These are phyloP conservation scores for Porodaedalea pini DNA, from an alignment of 1,284 basidiomycete species.

Conservation along the genomic window DNA sequence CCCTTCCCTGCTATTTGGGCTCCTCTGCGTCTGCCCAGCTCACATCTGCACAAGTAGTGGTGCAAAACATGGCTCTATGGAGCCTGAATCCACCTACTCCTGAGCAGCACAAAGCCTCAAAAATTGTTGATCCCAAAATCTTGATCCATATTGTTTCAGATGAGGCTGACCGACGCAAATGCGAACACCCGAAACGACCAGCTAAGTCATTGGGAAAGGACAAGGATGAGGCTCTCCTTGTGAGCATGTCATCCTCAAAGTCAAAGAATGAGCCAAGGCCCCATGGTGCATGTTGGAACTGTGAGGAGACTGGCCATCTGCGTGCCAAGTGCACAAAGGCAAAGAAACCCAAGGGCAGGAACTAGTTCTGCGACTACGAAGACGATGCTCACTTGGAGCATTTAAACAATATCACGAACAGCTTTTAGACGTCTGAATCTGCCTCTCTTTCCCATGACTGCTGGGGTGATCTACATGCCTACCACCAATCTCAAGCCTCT, in stretches of 20 bases:
- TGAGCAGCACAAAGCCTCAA: too few relatives aligned
- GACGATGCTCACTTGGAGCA: neutral
- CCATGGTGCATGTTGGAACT: too few relatives aligned
- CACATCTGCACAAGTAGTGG: neutral
- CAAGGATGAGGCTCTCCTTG: too few relatives aligned
- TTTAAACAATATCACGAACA: slow-evolving; percentile 16
- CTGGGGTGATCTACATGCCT: neutral
- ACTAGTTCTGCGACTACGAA: neutral
- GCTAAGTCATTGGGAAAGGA: too few relatives aligned
- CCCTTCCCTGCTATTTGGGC: neutral
- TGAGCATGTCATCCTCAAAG: too few relatives aligned
- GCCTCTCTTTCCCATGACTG: slow-evolving; percentile 23
- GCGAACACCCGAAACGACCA: neutral
- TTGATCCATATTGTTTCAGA: neutral
- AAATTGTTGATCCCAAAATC: neutral
- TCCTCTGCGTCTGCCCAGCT: neutral
- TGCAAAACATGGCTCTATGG: too few relatives aligned
- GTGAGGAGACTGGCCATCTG: too few relatives aligned
- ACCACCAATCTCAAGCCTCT: neutral
- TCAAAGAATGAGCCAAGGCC: too few relatives aligned
- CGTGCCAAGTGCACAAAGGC: too few relatives aligned
- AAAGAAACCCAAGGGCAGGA: too few relatives aligned
- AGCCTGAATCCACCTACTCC: neutral
- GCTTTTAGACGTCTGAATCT: slow-evolving; percentile 1
- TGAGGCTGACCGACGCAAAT: neutral